phyloP scores from a whole-genome alignment of 257 asterid genomes.

The Petunia axillaris region DNA sequence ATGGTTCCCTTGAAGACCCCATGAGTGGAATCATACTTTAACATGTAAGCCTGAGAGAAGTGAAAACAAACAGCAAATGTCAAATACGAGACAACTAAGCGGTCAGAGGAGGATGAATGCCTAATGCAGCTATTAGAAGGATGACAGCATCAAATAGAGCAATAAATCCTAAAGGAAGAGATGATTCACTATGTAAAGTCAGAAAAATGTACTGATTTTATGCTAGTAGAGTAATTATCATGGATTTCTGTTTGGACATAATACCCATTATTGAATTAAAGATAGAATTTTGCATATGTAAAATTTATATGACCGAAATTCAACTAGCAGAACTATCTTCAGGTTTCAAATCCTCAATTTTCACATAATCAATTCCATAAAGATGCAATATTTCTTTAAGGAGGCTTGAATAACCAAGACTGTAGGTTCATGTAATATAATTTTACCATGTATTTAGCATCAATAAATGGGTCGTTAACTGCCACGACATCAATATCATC shows the following conservation, averaged over 20 bases:
- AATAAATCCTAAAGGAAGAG: neutral
- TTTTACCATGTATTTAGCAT: constrained; percentile 94
- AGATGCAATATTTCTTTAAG: too few species aligned
- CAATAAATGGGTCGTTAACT: constrained; percentile 95
- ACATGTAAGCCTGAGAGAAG: constrained; percentile 87
- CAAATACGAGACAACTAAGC: neutral
- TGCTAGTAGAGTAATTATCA: too few species aligned
- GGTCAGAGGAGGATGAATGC: neutral
- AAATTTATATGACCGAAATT: too few species aligned
- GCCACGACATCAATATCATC: constrained; percentile 97
- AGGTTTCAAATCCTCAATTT: too few species aligned
- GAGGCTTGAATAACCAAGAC: too few species aligned
- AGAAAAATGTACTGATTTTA: too few species aligned
- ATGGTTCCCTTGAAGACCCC: constrained; percentile 81
- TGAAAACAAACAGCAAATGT: constrained; percentile 18
- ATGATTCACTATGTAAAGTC: too few species aligned
- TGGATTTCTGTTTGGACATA: too few species aligned
- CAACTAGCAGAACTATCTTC: too few species aligned
- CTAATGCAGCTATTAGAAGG: neutral
- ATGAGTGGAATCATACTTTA: constrained; percentile 96
- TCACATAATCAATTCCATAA: too few species aligned
- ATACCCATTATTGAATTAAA: too few species aligned
- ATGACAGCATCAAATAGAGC: neutral
- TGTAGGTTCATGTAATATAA: constrained; percentile 2
- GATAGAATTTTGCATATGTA: too few species aligned